Base-by-base conservation (phyloP, 2,329 filamentous ascomycete species). In the Fusarium falciforme region DNA sequence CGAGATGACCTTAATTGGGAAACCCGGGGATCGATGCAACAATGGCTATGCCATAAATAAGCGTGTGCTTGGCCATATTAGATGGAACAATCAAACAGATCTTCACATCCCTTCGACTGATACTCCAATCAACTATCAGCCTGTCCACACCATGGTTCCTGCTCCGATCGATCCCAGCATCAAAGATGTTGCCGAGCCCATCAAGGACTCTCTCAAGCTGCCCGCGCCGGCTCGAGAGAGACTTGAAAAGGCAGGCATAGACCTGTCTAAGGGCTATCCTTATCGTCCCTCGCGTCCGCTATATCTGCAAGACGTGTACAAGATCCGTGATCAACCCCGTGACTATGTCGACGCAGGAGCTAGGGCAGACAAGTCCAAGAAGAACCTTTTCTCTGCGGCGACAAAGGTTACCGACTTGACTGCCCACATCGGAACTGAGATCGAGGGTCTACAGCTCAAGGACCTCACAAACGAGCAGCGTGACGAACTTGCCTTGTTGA, bases 211-310 rank as follows among this genome's bases (percentile, higher is more conserved):
- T 0, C 84, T 94, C 1, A 86, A 85, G 1, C 84, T 94, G 8
- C 93, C 93, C 4, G 85, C 85, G 11, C 76, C 88, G 1, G 84
- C 92, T 1, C 85, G 87, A 1, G 83, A 86, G 58, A 87, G 92
- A 5, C 85, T 94, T 0, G 88, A 90, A 74, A 93, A 92, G 70
- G 91, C 91, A 0, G 92, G 90, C 2, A 87, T 94, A 62, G 91
- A 94, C 78, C 84, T 94, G 3, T 92, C 90, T 1, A 83, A 89
- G 1, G 93, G 92, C 0, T 94, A 94, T 73, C 93, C 93, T 0
- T 93, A 94, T 76, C 89, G 92, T 0, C 92, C 92, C 1, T 87
- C 89, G 0, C 87, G 87, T 57, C 92, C 93, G 0, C 83, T 94
- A 1, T 94, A 91, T 74, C 83, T 94, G 0, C 89, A 94, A 66